Evolutionary conservation across 2,329 filamentous ascomycete species (phyloP).

Genomic region (Pseudogymnoascus sp.): DNA sequence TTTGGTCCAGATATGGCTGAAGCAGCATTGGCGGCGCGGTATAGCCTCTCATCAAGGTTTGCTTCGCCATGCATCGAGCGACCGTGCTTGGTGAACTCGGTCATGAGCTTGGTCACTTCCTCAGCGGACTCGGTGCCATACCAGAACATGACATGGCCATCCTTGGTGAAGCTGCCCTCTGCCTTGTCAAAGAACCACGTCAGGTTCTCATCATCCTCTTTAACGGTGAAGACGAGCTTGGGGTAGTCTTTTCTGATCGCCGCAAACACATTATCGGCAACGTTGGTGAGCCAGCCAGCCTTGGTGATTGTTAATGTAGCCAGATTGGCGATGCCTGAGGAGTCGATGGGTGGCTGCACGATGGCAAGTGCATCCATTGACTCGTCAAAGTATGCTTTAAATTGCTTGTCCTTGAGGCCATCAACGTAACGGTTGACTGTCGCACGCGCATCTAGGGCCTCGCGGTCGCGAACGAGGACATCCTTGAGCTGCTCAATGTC

Average conservation of each 20-base stretch:
- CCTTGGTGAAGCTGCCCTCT: constrained; percentile 78
- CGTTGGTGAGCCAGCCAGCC: constrained; percentile 87
- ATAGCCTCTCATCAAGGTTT: constrained; percentile 79
- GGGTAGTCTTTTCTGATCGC: constrained; percentile 91
- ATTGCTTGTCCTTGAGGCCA: constrained; percentile 66
- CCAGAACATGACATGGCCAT: constrained; percentile 92
- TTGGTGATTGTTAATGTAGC: constrained; percentile 91
- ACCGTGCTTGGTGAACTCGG: constrained; percentile 76
- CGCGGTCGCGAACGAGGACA: constrained; percentile 72
- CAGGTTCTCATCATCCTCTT: constrained; percentile 90
- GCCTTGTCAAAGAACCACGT: constrained; percentile 98
- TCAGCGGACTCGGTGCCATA: constrained; percentile 71
- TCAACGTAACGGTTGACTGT: constrained; percentile 84
- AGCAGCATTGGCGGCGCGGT: constrained; percentile 66
- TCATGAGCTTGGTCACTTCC: constrained; percentile 75
- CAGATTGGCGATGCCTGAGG: constrained; percentile 68
- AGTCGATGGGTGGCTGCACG: constrained; percentile 66
- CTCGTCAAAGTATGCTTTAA: constrained; percentile 93
- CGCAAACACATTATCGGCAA: constrained; percentile 90
- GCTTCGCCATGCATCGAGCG: constrained; percentile 82
- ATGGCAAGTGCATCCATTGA: constrained; percentile 88
- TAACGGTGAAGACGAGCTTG: constrained; percentile 92
- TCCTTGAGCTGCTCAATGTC: constrained; percentile 73
- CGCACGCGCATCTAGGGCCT: constrained; percentile 72
- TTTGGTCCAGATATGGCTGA: constrained; percentile 47